Evolutionary conservation across 202 grass and related monocot species (phyloP), one percentile per base, ranked within the genome.

Genomic region (Setaria viridis): DNA sequence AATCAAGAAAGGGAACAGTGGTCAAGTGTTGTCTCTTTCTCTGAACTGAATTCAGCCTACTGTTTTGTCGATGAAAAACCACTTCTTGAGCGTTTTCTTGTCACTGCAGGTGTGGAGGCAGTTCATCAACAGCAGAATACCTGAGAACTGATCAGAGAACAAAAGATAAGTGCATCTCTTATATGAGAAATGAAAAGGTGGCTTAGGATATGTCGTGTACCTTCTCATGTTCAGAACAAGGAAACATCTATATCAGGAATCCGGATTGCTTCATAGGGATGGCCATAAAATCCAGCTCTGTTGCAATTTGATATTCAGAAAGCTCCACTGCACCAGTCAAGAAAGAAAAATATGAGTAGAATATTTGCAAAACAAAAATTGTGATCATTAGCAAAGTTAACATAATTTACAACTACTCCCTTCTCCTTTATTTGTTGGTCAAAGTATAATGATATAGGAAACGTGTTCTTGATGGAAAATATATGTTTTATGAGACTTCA

Each of bases 1-100:
- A 81, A 43, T 80, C 20, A 83, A 77, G 56, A 65, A 45, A 45
- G 77, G 67, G 1, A 66, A 51, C 4, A 63, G 63, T 55, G 67
- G 19, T 87, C 9, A 19, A 63, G 35, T 77, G 21, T 12, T 72
- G 62, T 56, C 47, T 42, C 39, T 62, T 74, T 81, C 78, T 82
- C 48, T 72, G 71, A 53, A 77, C 59, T 70, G 79, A 51, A 83
- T 84, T 88, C 69, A 93, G 34, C 86, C 89, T 43, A 94, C 86
- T 67, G 86, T 91, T 82, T 91, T 94, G 84, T 91, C 89, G 70
- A 94, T 94, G 60, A 94, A 94, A 69, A 94, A 94, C 84, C 89
- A 91, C 92, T 85, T 91, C 86, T 89, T 91, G 64, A 91, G 78
- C 39, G 89, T 87, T 72, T 91, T 91, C 86, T 91, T 85, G 80